A percentile compares a stretch with the other conserved stretches of the same genome.
These are phyloP conservation scores for Venturia nashicola DNA, from an alignment of 2,329 filamentous ascomycete genomes.

Conservation along the genomic window DNA sequence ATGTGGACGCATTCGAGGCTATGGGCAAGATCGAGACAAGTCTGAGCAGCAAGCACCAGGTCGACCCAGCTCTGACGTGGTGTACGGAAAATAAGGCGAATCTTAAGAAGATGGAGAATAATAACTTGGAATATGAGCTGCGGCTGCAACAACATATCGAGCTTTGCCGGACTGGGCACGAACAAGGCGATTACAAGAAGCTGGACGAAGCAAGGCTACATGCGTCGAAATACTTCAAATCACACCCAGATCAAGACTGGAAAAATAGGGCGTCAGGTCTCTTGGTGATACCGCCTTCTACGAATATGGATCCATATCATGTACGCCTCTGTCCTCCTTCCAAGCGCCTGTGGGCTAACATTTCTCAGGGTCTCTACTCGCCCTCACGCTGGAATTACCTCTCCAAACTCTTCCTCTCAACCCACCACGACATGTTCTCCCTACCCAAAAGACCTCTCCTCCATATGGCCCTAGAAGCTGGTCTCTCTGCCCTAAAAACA, in stretches of 20 bases:
- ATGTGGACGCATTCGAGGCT: constrained; percentile 72
- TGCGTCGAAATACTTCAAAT: constrained; percentile 68
- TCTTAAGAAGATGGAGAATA: constrained; percentile 63
- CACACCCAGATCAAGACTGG: constrained; percentile 56
- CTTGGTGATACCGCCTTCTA: constrained; percentile 58
- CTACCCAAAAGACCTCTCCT: constrained; percentile 74
- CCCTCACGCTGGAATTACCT: constrained; percentile 61
- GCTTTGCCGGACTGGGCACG: constrained; percentile 53
- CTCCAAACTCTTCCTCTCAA: constrained; percentile 67
- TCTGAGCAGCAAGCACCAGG: constrained; percentile 51
- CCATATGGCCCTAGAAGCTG: constrained; percentile 80
- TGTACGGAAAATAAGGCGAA: constrained; percentile 89
- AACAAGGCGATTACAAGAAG: constrained; percentile 42
- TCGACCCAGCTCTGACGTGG: constrained; percentile 74
- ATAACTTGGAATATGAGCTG: constrained; percentile 83
- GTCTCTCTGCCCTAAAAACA: constrained; percentile 89
- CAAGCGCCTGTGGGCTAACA: background rate
- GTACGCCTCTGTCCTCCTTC: background rate
- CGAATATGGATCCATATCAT: constrained; percentile 16
- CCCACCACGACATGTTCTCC: constrained; percentile 75
- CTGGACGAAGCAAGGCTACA: constrained; percentile 67
- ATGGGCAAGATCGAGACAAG: constrained; percentile 69
- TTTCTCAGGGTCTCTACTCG: constrained; percentile 40
- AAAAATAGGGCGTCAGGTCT: constrained; percentile 65
- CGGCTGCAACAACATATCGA: constrained; percentile 93